Base-by-base conservation (phyloP, 495 filamentous ascomycete genomes). In the Talaromyces liani region DNA sequence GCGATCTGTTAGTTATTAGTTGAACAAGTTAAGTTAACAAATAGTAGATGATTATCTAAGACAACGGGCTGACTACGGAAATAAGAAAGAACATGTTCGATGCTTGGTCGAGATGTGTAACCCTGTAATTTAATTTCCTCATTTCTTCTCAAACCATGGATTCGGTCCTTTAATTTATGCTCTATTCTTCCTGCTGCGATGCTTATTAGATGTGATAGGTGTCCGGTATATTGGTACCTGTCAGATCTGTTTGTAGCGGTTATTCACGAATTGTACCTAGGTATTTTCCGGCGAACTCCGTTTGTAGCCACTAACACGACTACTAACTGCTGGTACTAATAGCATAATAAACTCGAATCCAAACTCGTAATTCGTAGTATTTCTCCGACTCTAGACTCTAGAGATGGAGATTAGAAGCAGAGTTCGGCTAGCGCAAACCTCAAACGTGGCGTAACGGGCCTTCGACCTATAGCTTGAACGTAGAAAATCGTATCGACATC, bases 81-180 rank as follows among this genome's bases (percentile, higher is more conserved):
- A 18, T 6, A 18, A 20, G 45, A 56, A 22, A 56, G 53, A 56
- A 56, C 53, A 29, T 56, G 53, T 56, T 49, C 45, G 29, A 24
- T 24, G 27, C 22, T 56, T 10, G 5, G 53, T 49, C 41, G 45
- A 22, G 20, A 49, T 18, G 45, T 49, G 45, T 56, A 27, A 56
- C 53, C 53, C 53, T 56, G 53, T 29, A 56, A 56, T 56, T 27
- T 56, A 25, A 56, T 49, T 20, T 22, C 49, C 49, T 20, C 24
- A 20, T 22, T 54, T 54, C 24, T 9, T 56, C 20, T 56, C 53
- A 56, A 56, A 56, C 53, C 53, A 29, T 27, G 53, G 22, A n/a
- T 24, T 14, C 53, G 27, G 53, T 56, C 53, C 53, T 56, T 54
- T 56, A 56, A 56, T 56, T 29, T 56, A 22, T 54, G 49, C 49